Conservation (phyloP, 345 rosid genomes). For the Boechera stricta region DNA sequence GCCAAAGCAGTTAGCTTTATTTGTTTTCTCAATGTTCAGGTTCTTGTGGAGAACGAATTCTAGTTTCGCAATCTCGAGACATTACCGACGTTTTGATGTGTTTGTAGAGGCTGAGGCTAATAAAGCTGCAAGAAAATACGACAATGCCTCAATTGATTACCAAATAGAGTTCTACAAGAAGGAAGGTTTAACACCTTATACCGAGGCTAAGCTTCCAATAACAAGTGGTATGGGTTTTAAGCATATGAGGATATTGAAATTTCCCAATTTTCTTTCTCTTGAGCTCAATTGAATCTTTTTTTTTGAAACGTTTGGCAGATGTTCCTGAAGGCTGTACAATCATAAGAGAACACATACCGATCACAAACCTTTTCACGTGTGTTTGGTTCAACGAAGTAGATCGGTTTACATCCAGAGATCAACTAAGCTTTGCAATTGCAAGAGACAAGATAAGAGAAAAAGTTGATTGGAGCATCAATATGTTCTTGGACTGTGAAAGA, state of each 20-base stretch:
- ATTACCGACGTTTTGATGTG: constrained; percentile 86
- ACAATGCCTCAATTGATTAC: constrained; percentile 75
- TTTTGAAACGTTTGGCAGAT: constrained; percentile 55
- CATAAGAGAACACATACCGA: constrained; percentile 80
- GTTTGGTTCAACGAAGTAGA: constrained; percentile 98
- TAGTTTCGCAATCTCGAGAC: constrained; percentile 81
- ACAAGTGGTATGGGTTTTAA: constrained; percentile 65
- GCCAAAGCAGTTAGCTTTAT: not conserved
- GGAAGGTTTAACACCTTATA: constrained; percentile 84
- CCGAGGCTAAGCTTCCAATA: constrained; percentile 80
- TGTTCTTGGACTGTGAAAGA: constrained; percentile 94
- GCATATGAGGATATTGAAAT: not conserved
- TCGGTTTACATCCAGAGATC: constrained; percentile 90
- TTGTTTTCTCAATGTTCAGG: constrained; percentile 49
- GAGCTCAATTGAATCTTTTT: constrained; percentile 13
- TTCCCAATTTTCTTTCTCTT: not conserved
- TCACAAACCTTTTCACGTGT: constrained; percentile 80
- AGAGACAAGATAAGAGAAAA: constrained; percentile 80
- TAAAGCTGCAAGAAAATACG: constrained; percentile 85
- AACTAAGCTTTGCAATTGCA: constrained; percentile 82
- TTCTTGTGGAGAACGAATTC: constrained; percentile 82
- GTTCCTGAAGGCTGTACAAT: constrained; percentile 98
- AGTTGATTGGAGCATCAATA: constrained; percentile 70
- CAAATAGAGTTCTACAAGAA: constrained; percentile 76
- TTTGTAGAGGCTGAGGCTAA: constrained; percentile 90